Conservation (phyloP, 225 moss, liverwort and hornwort genomes). For the Rhytidiadelphus loreus region DNA sequence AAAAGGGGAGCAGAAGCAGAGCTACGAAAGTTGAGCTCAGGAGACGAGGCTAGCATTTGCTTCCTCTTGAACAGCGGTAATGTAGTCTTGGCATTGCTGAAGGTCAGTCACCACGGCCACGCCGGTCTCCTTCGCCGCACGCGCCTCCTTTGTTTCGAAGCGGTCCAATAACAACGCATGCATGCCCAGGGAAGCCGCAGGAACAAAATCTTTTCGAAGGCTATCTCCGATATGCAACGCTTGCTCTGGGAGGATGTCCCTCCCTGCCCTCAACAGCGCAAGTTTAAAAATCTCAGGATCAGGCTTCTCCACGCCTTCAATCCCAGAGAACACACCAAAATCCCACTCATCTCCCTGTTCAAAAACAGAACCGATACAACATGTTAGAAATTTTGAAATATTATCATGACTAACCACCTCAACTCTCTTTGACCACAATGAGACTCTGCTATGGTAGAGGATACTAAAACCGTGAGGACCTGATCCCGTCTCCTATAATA, state of each 20-base stretch:
- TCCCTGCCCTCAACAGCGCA: conserved; percentile 31
- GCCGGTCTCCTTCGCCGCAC: conserved; percentile 38
- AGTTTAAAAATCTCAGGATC: conserved; percentile 44
- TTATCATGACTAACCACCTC: background rate
- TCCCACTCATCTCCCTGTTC: conserved; percentile 59
- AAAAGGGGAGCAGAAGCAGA: background rate
- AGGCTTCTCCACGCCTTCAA: conserved; percentile 63
- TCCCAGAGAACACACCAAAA: conserved; percentile 60
- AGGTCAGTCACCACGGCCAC: conserved; percentile 46
- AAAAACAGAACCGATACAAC: background rate
- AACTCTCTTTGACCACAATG: background rate
- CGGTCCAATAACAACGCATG: conserved; percentile 48
- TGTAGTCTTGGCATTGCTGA: conserved; percentile 23
- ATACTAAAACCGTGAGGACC: background rate
- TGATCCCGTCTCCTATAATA: background rate
- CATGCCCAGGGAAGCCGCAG: conserved; percentile 42
- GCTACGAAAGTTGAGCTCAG: background rate
- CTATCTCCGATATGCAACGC: conserved; percentile 54
- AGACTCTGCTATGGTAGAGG: background rate
- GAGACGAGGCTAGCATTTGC: conserved; percentile 9
- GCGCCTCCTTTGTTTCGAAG: conserved; percentile 25
- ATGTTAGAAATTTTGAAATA: background rate
- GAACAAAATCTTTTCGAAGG: conserved; percentile 40
- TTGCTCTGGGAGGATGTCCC: conserved; percentile 25
- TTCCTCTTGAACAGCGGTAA: conserved; percentile 20